phyloP scores from a whole-genome alignment of 225 moss, liverwort and hornwort genomes.

The Sphagnum tenellum region DNA sequence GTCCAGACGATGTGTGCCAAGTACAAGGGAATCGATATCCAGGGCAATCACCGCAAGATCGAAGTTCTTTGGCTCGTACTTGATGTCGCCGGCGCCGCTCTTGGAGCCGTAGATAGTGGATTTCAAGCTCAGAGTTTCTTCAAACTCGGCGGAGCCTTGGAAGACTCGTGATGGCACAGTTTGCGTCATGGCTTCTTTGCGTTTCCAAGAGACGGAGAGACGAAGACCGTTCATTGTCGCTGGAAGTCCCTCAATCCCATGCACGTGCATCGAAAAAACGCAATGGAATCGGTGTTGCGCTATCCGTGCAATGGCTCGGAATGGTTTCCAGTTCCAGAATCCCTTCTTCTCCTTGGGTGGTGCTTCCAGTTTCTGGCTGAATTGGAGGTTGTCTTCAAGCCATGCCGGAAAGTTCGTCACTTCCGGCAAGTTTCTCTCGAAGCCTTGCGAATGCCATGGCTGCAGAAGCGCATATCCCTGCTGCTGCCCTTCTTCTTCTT shows the following conservation, averaged over 20 bases:
- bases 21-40: constrained; percentile 69
- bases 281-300: constrained; percentile 70
- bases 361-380: constrained; percentile 71
- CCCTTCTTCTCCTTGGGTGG: constrained; percentile 50
- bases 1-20: constrained; percentile 74
- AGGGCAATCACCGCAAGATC: constrained; percentile 69
- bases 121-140: constrained; percentile 65
- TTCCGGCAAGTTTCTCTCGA: constrained; percentile 45
- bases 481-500: too few species aligned
- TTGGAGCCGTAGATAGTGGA: constrained; percentile 70
- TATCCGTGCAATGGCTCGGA: constrained; percentile 71
- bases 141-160: constrained; percentile 71
- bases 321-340: constrained; percentile 92
- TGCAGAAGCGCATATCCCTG: constrained; percentile 11
- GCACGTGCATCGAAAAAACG: constrained; percentile 70
- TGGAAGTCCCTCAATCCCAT: constrained; percentile 82
- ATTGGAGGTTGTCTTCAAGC: constrained; percentile 65
- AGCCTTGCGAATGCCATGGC: constrained; percentile 83
- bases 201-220: constrained; percentile 62
- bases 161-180: constrained; percentile 75
- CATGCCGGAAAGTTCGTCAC: constrained; percentile 51
- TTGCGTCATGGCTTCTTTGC: constrained; percentile 61
- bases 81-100: constrained; percentile 48
- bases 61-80: constrained; percentile 79
- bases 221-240: constrained; percentile 82